Base-by-base conservation (phyloP, 108 stramenopile species). In the Nitzschia palea region DNA sequence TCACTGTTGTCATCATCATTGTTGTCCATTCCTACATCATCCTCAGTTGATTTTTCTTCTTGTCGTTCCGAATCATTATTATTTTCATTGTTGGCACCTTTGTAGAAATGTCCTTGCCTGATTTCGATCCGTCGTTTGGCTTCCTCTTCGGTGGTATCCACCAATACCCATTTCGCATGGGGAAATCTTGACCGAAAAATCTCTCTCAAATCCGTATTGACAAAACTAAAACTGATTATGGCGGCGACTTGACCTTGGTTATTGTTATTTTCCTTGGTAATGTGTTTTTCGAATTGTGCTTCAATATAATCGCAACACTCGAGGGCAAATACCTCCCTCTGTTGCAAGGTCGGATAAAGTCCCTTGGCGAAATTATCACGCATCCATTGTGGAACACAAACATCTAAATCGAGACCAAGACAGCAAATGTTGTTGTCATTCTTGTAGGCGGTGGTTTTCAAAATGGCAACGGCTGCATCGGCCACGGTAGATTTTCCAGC, bases 341-440 rank as follows among this genome's bases (percentile, higher is more conserved):
- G 72, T 40, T 74, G 33, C 26, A 83, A 44, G 28, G 87, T 83
- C 37, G 87, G 87, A 55, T 88, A 88, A 0, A 85, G 78, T 1
- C 84, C 84, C 48, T 79, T 85, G 57, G 77, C 61, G 72, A 88
- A 88, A 52, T 88, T 88, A 44, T 85, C 87, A 32, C 57, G 63
- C 87, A 88, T 85, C 73, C 76, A 79, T 71, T 88, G 84, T 12
- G 87, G 81, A 4, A 88, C 71, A 55, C 87, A 88, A 28, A 85
- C 80, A 70, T 88, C 87, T 14, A 88, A 62, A 71, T 88, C 87
- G 14, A 81, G 33, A 14, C 68, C 67, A 20, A 67, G 37, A 4
- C 26, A 47, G 26, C 32, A 28, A 36, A 50, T 26, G 30, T 73
- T 26, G 8, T 62, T 23, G 26, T 58, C 22, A 10, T 35, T 2